Base-by-base conservation (phyloP, 2,329 filamentous ascomycete species). In the Ophiocordyceps sinensis region DNA sequence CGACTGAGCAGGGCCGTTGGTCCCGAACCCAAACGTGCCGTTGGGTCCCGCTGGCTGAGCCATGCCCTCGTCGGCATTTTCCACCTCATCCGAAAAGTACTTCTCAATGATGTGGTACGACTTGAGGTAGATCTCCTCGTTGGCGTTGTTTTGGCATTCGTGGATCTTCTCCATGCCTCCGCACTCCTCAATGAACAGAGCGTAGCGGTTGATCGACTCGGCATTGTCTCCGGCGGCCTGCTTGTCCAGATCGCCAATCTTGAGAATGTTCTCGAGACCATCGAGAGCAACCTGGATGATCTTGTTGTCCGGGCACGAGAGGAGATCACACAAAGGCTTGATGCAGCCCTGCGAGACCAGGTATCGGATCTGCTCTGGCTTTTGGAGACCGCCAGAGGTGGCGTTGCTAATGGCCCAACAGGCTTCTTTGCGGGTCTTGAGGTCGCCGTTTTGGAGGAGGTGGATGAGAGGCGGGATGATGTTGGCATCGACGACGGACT, bases 61-160 rank as follows among this genome's bases (percentile, higher is more conserved):
- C 63, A 86, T 75, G 36, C 68, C 69, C 55, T 93, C 85, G 47
- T 87, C 85, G 51, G 87, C 87, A 54, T 88, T 87, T 59, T 94
- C 91, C 42, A 96, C 91, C 52, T 98, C 91, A 56, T 98, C 91
- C 0, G 88, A 95, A 71, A 98, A 98, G 76, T 98, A 98, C 72
- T 95, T 95, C 75, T 98, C 91, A 52, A 98, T 98, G 66, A 98
- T 98, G 75, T 94, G 96, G 75, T 96, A 98, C 0, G 91, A 91
- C 79, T 98, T 98, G 89, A 98, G 96, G 75, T 98, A 98, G 54
- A 98, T 98, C 68, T 98, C 91, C 68, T 98, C 91, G 67, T 98
- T 98, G 70, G 89, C 89, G 57, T 98, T 98, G 71, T 93, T 95
- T 73, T 98, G 91, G 77, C 91, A 96, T 54, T 96, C 89, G 68